Percentiles rank a stretch among this genome's conserved stretches.
These are phyloP conservation scores for Irpex lacteus DNA, from an alignment of 1,284 basidiomycete genomes.

Conservation along the genomic window DNA sequence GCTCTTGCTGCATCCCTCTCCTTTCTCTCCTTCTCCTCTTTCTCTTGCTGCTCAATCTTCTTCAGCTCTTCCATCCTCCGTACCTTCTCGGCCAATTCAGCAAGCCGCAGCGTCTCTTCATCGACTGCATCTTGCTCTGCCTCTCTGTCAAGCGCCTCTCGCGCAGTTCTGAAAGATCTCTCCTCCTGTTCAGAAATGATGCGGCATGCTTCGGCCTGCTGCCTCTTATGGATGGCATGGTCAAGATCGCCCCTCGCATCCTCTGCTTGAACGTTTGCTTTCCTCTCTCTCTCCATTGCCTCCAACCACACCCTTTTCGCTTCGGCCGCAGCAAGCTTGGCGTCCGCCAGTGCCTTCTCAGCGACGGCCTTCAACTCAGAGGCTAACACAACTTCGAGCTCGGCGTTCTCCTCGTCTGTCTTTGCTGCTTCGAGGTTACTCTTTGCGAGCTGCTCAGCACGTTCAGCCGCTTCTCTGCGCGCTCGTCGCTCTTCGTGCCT, in stretches of 20 bases:
- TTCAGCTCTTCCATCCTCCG: not conserved
- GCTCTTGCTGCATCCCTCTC: conserved; percentile 50
- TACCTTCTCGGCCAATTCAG: conserved; percentile 1
- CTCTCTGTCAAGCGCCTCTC: not conserved
- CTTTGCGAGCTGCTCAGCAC: not conserved
- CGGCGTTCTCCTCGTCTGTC: not conserved
- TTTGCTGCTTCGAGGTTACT: not conserved
- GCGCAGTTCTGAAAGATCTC: not conserved
- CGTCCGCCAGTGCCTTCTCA: not conserved
- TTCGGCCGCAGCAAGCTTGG: not conserved
- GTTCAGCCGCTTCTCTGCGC: not conserved
- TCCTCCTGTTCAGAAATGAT: conserved; percentile 1
- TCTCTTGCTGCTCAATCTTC: not conserved
- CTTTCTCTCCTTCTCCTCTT: not conserved
- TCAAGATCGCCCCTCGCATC: not conserved
- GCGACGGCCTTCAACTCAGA: not conserved
- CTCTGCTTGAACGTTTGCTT: not conserved
- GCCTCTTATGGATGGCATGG: not conserved
- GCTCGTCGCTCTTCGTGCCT: not conserved
- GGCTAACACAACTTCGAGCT: not conserved
- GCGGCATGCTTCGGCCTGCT: not conserved
- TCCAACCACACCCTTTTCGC: not conserved
- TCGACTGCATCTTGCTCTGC: conserved; percentile 2
- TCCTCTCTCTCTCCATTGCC: not conserved
- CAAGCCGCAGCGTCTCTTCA: not conserved